Base-by-base conservation (phyloP, 1,139 yeast genomes). In the Pichiaceae sp. region DNA sequence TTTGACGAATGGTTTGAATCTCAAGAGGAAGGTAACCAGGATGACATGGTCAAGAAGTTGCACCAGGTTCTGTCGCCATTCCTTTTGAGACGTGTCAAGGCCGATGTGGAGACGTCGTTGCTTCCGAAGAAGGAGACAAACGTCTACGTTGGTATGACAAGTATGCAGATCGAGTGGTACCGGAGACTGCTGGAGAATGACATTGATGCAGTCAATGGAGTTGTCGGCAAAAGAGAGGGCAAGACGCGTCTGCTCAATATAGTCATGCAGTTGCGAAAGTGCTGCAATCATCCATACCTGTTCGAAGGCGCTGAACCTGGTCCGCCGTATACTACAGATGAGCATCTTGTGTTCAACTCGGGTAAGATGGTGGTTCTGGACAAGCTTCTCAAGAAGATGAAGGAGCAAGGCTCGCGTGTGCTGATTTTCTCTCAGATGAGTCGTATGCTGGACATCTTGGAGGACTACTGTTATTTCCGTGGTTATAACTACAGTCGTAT, bases 301-400 rank as follows among this genome's bases (percentile, higher is more conserved):
- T 91, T 91, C 52, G 97, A 91, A 56, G 97, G 98, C 29, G 98
- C 98, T 1, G 98, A 91, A 57, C 97, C 97, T 0, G 98, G 98
- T 8, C 98, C 98, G 3, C 98, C 98, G 1, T 91, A 73, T 55
- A 89, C 97, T 2, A 91, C 96, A 1, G 98, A 89, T 57, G 97
- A 89, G 54, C 97, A 91, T 60, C 68, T 91, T 47, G 79, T 91
- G 9, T 78, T 57, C 58, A 91, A 91, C 56, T 72, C 95, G 11
- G 96, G 95, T 26, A 91, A 91, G 57, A 81, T 91, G 89, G 71
- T 84, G 34, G 82, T 91, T 33, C 61, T 91, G 39, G 98, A 91
- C 57, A 86, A 85, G 55, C 66, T 91, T 54, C 64, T 91, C 45
- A 75, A 73, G 47, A 79, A 84, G 46, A 68, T 83, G 59, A 72